phyloP scores from a whole-genome alignment of 129 eudicot species.

The sunflower (Helianthus annuus) region HanXRQr2.0-SUNRISE NC_035434.2:3198045-3198544 shows the following conservation, averaged over 20 bases:
- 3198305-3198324: conserved; percentile 61
- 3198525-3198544: conserved; percentile 7
- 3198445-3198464: conserved; percentile 75
- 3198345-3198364: conserved; percentile 86
- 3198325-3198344: conserved; percentile 66
- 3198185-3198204: conserved; percentile 37
- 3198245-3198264: conserved; percentile 49
- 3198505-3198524: conserved; percentile 84
- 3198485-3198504: conserved; percentile 65
- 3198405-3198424: conserved; percentile 65
- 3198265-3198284: conserved; percentile 77
- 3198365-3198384: conserved; percentile 84
- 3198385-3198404: conserved; percentile 91
- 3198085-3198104: conserved; percentile 59
- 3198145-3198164: conserved; percentile 54
- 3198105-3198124: conserved; percentile 52
- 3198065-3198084: conserved; percentile 45
- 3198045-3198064: conserved; percentile 11
- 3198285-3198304: conserved; percentile 82
- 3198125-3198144: conserved; percentile 51
- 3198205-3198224: conserved; percentile 54
- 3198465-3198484: conserved; percentile 41
- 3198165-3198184: conserved; percentile 35
- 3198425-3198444: conserved; percentile 69
- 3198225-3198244: conserved; percentile 53